Conservation (phyloP, 305 asterid species). For the Fraxinus greggii region DNA sequence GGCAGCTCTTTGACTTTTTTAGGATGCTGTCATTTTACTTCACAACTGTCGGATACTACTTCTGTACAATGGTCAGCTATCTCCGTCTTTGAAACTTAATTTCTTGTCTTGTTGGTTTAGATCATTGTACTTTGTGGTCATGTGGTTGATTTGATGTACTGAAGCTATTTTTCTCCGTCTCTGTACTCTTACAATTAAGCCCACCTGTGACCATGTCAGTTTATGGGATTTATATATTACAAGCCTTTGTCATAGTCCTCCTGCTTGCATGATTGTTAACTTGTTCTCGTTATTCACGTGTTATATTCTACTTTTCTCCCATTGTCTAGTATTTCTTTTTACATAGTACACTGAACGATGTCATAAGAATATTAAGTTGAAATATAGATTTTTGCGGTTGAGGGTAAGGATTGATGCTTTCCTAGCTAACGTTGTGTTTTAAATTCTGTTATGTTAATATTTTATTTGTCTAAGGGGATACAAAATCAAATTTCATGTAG, state of each 20-base stretch:
- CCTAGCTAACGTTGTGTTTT: background rate
- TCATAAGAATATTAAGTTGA: background rate
- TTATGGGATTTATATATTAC: constrained; percentile 1
- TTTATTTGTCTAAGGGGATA: background rate
- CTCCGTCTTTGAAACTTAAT: constrained; percentile 14
- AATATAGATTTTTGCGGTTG: background rate
- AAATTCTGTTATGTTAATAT: background rate
- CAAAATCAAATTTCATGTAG: background rate
- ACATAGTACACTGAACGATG: background rate
- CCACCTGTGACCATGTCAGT: constrained; percentile 17
- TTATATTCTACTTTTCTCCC: background rate
- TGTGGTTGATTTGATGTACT: constrained; percentile 18
- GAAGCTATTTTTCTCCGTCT: constrained; percentile 4
- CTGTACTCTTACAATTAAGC: constrained; percentile 17
- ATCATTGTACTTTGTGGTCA: background rate
- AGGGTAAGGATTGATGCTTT: background rate
- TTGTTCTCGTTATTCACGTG: background rate
- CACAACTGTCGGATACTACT: constrained; percentile 93
- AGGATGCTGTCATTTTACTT: constrained; percentile 92
- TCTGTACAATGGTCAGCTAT: constrained; percentile 82
- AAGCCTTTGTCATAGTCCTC: background rate
- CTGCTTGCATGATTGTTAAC: background rate
- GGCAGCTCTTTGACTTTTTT: constrained; percentile 91
- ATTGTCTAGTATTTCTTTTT: background rate
- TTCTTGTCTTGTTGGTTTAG: constrained; percentile 19